Evolutionary conservation across 495 filamentous ascomycete genomes (phyloP), one percentile per base, ranked within the genome.

Genomic region (Penicillium cinerascens): DNA sequence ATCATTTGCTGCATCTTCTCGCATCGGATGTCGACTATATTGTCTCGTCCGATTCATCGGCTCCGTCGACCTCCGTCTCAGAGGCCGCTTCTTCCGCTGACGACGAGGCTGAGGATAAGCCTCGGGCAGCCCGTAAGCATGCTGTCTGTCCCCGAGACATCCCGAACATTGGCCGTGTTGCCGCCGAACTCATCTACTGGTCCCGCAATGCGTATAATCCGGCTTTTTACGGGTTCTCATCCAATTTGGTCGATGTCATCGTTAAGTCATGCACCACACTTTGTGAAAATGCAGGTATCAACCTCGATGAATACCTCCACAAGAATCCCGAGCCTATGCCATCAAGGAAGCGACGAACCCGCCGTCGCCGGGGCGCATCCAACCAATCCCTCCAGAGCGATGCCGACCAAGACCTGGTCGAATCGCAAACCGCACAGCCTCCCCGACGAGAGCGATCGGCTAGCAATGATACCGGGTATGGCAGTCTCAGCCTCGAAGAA

Each of bases 1-100:
- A 86, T 67, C 83, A 85, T 50, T 64, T 95, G 10, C 82, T 93
- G 60, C 80, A 82, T 42, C 67, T 77, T 36, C 66, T 78, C 5
- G 68, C 79, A 3, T 71, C 74, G 10, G 75, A 77, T 21, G 82
- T 86, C 42, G 72, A 82, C 39, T 78, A 75, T 22, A 53, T 74
- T 21, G 69, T 63, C 6, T 68, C 67, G 0, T 72, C 71, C 11
- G 70, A 72, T 16, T 74, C 72, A 5, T 72, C 67, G 3, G 49
- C 55, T 3, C 62, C 72, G 0, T 65, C 66, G 0, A 18, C 63
- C 37, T 42, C 63, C 18, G 35, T 60, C 37, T 48, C 66, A 22
- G 43, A 58, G 8, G 46, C 56, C 8, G 52, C 57, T 4, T 64
- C 63, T 15, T 66, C 63, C 10, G 59, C 60, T 1, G 69, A 65